These are phyloP conservation scores for Mycoemilia scoparia DNA, from an alignment of 192 early-diverging fungal species.

Conservation along the genomic window DNA sequence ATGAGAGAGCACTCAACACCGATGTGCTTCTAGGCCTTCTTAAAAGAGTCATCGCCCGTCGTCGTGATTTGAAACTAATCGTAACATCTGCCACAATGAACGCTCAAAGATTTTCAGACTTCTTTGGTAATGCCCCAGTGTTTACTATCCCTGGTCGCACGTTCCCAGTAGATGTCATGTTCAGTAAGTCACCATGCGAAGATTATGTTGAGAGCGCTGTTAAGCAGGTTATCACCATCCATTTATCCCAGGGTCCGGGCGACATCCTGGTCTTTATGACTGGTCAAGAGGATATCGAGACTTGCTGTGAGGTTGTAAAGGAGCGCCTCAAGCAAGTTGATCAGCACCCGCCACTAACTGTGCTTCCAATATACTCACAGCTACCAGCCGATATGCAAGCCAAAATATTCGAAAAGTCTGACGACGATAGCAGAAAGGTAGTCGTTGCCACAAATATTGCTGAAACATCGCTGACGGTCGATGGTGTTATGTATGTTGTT, in stretches of 20 bases:
- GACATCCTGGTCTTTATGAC: slow-evolving; percentile 93
- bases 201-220: slow-evolving; percentile 92
- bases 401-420: slow-evolving; percentile 87
- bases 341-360: slow-evolving; percentile 47
- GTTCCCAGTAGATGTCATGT: slow-evolving; percentile 87
- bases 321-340: slow-evolving; percentile 47
- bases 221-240: slow-evolving; percentile 88
- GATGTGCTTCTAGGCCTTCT: slow-evolving; percentile 91
- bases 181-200: slow-evolving; percentile 80
- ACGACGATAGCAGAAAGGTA: slow-evolving; percentile 61
- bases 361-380: slow-evolving; percentile 87
- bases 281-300: slow-evolving; percentile 98
- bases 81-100: slow-evolving; percentile 94
- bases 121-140: slow-evolving; percentile 82
- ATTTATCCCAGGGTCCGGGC: slow-evolving; percentile 79
- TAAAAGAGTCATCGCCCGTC: slow-evolving; percentile 53
- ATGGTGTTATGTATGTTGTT: slow-evolving; percentile 91
- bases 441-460: slow-evolving; percentile 98
- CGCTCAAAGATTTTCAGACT: slow-evolving; percentile 80
- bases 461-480: slow-evolving; percentile 95
- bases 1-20: slow-evolving; percentile 91
- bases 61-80: slow-evolving; percentile 88
- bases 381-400: slow-evolving; percentile 90
- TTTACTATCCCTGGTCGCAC: slow-evolving; percentile 92
- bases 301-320: slow-evolving; percentile 44